Evolutionary conservation across 495 filamentous ascomycete genomes (phyloP).

Genomic region (Xylaria flabelliformis): DNA sequence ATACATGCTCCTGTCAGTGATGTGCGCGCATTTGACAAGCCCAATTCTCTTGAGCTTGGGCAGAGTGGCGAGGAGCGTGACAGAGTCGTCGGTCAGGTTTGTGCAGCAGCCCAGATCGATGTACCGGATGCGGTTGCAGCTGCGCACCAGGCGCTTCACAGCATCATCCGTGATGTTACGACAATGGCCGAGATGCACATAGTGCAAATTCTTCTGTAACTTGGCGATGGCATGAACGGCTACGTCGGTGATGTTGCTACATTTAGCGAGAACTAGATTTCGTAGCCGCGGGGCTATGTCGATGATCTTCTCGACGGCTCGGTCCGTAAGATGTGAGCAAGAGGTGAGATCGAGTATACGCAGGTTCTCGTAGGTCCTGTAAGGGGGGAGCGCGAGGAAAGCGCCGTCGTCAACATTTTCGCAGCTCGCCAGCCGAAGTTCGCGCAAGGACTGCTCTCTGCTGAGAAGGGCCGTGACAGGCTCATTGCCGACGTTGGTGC

Average conservation of each 20-base stretch:
- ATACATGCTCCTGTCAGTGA: slow-evolving; percentile 87
- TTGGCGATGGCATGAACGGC: slow-evolving; percentile 86
- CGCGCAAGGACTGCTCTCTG: slow-evolving; percentile 79
- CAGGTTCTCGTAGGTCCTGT: slow-evolving; percentile 77
- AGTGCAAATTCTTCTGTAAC: slow-evolving; percentile 95
- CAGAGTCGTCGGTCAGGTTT: slow-evolving; percentile 85
- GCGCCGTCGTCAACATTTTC: slow-evolving; percentile 80
- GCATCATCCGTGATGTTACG: slow-evolving; percentile 85
- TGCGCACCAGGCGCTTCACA: slow-evolving; percentile 79
- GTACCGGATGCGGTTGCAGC: slow-evolving; percentile 93
- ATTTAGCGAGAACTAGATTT: slow-evolving; percentile 94
- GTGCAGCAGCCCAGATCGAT: slow-evolving; percentile 96
- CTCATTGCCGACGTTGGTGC: slow-evolving; percentile 76
- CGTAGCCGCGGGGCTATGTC: slow-evolving; percentile 84
- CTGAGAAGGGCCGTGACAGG: slow-evolving; percentile 79
- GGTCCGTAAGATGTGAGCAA: slow-evolving; percentile 81
- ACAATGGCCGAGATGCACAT: slow-evolving; percentile 95
- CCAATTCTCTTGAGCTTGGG: slow-evolving; percentile 95
- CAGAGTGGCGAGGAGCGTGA: slow-evolving; percentile 82
- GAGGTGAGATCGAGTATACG: slow-evolving; percentile 94
- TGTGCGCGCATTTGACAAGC: slow-evolving; percentile 87
- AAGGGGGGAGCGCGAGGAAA: slow-evolving; percentile 79
- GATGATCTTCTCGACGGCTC: slow-evolving; percentile 85
- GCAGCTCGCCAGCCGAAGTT: slow-evolving; percentile 86
- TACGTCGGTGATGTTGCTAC: slow-evolving; percentile 86